Conservation (phyloP, 345 rosid species). For the Acer yangbiense region DNA sequence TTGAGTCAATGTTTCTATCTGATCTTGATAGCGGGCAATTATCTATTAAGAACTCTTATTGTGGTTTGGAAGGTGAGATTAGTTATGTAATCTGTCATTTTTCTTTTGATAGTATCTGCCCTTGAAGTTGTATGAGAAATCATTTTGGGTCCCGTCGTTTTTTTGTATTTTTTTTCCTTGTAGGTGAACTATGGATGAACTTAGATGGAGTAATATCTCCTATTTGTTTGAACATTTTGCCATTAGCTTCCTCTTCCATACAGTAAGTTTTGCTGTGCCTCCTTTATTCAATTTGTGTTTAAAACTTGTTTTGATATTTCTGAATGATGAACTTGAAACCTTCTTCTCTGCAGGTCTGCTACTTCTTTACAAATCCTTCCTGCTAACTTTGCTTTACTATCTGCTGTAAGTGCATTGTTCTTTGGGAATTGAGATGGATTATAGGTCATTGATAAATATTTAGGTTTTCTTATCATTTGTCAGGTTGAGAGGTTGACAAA, state of each 20-base stretch:
- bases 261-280: conserved; percentile 44
- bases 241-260: conserved; percentile 59
- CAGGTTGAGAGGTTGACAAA: conserved; percentile 78
- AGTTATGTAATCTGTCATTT: not conserved
- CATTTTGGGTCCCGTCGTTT: not conserved
- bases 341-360: conserved; percentile 47
- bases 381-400: conserved; percentile 67
- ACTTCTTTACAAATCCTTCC: conserved; percentile 71
- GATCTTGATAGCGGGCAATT: conserved; percentile 70
- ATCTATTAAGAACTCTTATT: conserved; percentile 37
- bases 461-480: conserved; percentile 10
- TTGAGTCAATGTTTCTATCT: conserved; percentile 68
- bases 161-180: conserved; percentile 18
- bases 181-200: conserved; percentile 94
- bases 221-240: conserved; percentile 74
- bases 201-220: conserved; percentile 88
- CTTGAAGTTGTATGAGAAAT: conserved; percentile 14
- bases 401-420: conserved; percentile 59
- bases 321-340: conserved; percentile 27
- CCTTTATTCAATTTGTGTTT: conserved; percentile 16
- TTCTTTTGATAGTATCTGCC: conserved; percentile 11
- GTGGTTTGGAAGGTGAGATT: conserved; percentile 68
- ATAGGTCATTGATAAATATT: conserved; percentile 15
- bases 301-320: conserved; percentile 15
- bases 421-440: conserved; percentile 20